phyloP scores from a whole-genome alignment of 2,329 filamentous ascomycete species.

The Thelonectria rubi region DNA sequence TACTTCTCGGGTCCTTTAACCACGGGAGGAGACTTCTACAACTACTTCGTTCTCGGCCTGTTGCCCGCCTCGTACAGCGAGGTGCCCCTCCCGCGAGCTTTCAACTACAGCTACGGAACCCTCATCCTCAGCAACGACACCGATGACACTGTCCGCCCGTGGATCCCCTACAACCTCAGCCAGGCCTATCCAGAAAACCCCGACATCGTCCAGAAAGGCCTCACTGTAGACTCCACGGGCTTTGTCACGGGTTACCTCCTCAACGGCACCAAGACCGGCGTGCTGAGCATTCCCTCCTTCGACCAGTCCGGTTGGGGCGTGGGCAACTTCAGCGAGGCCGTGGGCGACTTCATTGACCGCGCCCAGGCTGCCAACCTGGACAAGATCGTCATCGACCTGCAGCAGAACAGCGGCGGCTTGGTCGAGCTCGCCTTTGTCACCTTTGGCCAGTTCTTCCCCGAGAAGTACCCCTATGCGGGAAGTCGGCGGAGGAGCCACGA shows the following conservation, averaged over 20 bases:
- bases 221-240: neutral
- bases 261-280: constrained; percentile 9
- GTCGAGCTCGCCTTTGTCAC: constrained; percentile 11
- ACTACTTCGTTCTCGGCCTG: constrained; percentile 9
- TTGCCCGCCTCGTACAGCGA: constrained; percentile 8
- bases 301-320: neutral
- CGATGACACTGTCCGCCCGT: neutral
- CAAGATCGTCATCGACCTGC: constrained; percentile 15
- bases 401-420: constrained; percentile 2
- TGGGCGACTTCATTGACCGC: constrained; percentile 5
- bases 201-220: neutral
- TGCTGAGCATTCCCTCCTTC: constrained; percentile 14
- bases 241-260: constrained; percentile 14
- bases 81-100: neutral
- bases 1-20: neutral
- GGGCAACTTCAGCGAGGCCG: constrained; percentile 5
- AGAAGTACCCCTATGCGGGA: neutral
- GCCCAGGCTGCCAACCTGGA: neutral
- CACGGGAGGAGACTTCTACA: constrained; percentile 6
- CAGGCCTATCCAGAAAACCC: constrained; percentile 6
- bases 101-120: neutral
- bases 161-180: constrained; percentile 1
- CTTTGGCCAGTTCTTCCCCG: constrained; percentile 16
- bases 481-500: constrained; percentile 12
- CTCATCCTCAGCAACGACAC: too few relatives aligned